Base-by-base conservation (phyloP, 441 rosid genomes). In the Melianthus villosus region DNA sequence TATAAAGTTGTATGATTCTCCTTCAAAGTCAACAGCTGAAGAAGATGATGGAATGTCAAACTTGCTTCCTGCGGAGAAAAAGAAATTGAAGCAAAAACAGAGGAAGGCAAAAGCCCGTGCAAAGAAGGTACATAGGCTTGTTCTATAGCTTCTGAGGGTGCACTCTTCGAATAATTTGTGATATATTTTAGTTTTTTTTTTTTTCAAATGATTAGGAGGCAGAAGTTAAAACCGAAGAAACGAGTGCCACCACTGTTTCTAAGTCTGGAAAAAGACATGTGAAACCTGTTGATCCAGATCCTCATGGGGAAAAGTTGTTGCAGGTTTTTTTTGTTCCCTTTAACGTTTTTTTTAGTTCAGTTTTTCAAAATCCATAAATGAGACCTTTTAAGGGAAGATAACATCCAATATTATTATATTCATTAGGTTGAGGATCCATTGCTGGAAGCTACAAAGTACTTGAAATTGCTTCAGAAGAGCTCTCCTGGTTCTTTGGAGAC, bases 31-130 rank as follows among this genome's bases (percentile, higher is more conserved):
- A 38, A 57, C 71, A 9, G 41, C 77, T 28, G 79, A 72, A 65
- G 97, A 78, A 57, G 96, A 80, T 46, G 72, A 79, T 37, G 77
- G 59, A 58, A 66, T 69, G 69, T 70, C 86, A 16, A 82, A 92
- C 67, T 50, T 85, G 67, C 79, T 66, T 49, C 92, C 97, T 39
- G 72, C 93, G 40, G 94, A 86, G 65, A 92, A 81, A 59, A 92
- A 80, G 84, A 92, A 92, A 67, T 51, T 80, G 63, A 77, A 72
- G 53, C 79, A 72, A 64, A 92, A 82, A 60, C 97, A 76, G 63
- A 76, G 76, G 43, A 92, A 82, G 68, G 94, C 96, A 32, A 95
- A 86, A 70, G 93, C 93, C 50, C 77, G 94, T 50, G 99, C 96
- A 46, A 92, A 82, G 78, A 92, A 82, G 64, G 96, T 82, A 60